These are phyloP conservation scores for Termitomyces sp. DNA, from an alignment of 768 basidiomycete genomes.

Conservation along the genomic window DNA sequence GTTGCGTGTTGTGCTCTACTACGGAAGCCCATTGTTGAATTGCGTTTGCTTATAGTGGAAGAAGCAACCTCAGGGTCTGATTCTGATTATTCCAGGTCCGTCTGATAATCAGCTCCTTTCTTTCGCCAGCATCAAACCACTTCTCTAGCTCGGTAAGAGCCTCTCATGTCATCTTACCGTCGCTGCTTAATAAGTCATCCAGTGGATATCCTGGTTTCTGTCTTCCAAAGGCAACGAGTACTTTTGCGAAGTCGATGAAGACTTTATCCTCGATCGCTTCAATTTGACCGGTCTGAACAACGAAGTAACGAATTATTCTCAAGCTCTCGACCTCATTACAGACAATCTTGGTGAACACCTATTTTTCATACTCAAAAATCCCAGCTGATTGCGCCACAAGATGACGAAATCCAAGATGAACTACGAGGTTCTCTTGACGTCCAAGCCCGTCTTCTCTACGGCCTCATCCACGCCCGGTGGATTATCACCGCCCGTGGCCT, in stretches of 20 bases:
- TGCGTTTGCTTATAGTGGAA: conserved; percentile 48
- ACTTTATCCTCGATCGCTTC: conserved; percentile 97
- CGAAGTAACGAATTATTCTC: conserved; percentile 90
- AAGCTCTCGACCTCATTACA: conserved; percentile 93
- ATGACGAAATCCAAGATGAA: conserved; percentile 94
- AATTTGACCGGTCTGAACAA: conserved; percentile 96
- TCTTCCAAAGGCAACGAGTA: conserved; percentile 99
- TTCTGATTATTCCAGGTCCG: conserved; percentile 93
- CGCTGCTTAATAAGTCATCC: conserved; percentile 5
- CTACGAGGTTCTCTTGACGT: conserved; percentile 87
- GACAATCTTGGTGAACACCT: conserved; percentile 80
- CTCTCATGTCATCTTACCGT: background rate
- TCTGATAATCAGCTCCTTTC: conserved; percentile 7
- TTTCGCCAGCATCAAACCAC: conserved; percentile 7
- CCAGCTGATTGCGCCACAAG: conserved; percentile 27
- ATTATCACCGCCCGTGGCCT: conserved; percentile 93
- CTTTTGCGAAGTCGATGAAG: conserved; percentile 98
- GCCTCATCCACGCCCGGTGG: conserved; percentile 95
- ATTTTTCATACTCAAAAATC: background rate
- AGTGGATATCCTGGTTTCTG: conserved; percentile 99
- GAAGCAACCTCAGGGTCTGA: conserved; percentile 90
- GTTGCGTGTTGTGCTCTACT: conserved; percentile 3
- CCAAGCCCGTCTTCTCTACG: conserved; percentile 90
- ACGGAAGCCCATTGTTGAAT: background rate
- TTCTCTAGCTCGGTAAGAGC: conserved; percentile 30